Base-by-base conservation (phyloP, 2,329 filamentous ascomycete genomes). In the Aurifilum marmelostoma region DNA sequence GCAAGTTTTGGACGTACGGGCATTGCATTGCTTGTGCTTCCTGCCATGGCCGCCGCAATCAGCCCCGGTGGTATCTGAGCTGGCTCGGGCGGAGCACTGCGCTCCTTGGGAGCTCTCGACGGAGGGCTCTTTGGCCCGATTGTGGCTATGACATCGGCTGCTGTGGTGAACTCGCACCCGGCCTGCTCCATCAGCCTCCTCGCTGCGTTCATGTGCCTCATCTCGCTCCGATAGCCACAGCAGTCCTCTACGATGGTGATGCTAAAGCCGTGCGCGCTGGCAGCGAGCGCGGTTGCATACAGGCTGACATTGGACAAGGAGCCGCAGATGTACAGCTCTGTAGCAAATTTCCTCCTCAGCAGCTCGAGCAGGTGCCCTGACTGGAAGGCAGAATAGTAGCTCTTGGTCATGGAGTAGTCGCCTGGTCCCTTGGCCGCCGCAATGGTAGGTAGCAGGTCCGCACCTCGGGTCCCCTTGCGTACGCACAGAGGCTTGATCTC, bases 241-340 rank as follows among this genome's bases (percentile, higher is more conserved):
- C 94, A 97, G 77, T 98, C 94, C 65, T 96, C 90, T 52, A 98
- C 83, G 16, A 98, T 83, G 6, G 92, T 96, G 75, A 97, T 93
- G n/a, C 88, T 85, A 75, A 97, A 89, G 5, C 94, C 96, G 78
- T 97, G 92, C 27, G 91, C 88, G 1, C 93, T 94, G 14, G 95
- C 96, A 76, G 97, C 96, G 72, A 97, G 85, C 3, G 94, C 94
- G 0, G 95, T 97, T 9, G 96, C 95, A 76, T 96, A 94, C 61
- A 98, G 90, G 41, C 94, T 94, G 47, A 97, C 83, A 75, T 98
- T 97, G 58, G 91, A 92, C 63, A 97, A 85, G 59, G 92, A 91
- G 29, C 96, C 96, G 75, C 92, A 97, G 32, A 98, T 87, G 79
- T 92, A 97, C 16, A 99, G 83, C 75, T 97, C 92, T 2, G 94